These are phyloP conservation scores for Vairimorpha apis DNA, from an alignment of 371 early-diverging fungal genomes.

Conservation along the genomic window DNA sequence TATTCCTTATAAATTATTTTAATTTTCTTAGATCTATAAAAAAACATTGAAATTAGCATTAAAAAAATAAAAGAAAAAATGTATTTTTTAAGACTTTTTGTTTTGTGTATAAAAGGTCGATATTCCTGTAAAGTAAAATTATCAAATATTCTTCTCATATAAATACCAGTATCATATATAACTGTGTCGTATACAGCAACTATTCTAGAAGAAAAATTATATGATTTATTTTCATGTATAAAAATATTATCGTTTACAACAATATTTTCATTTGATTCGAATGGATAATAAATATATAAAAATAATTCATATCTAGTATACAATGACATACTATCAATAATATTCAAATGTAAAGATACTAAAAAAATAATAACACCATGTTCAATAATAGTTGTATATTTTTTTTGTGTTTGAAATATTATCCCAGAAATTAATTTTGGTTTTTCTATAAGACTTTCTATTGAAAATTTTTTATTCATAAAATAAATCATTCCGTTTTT, in stretches of 20 bases:
- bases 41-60: not conserved
- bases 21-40: not conserved
- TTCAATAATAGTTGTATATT: not conserved
- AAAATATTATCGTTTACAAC: not conserved
- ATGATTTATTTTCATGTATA: not conserved
- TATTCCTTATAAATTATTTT: not conserved
- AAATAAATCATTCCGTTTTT: not conserved
- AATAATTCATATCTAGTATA: not conserved
- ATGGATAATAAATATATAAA: conserved; percentile 28
- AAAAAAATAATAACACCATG: not conserved
- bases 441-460: not conserved
- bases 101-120: too few species aligned
- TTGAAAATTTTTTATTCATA: not conserved
- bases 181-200: not conserved
- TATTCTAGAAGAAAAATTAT: not conserved
- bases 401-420: conserved; percentile 4
- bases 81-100: not conserved
- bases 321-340: conserved; percentile 1
- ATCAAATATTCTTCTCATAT: conserved; percentile 7
- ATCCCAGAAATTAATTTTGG: not conserved
- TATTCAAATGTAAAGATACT: conserved; percentile 1
- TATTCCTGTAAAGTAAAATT: not conserved
- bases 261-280: not conserved
- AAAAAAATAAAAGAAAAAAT: not conserved
- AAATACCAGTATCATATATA: not conserved